phyloP scores from a whole-genome alignment of 352 stramenopile genomes.

The Thraustochytrium sp. region DNA sequence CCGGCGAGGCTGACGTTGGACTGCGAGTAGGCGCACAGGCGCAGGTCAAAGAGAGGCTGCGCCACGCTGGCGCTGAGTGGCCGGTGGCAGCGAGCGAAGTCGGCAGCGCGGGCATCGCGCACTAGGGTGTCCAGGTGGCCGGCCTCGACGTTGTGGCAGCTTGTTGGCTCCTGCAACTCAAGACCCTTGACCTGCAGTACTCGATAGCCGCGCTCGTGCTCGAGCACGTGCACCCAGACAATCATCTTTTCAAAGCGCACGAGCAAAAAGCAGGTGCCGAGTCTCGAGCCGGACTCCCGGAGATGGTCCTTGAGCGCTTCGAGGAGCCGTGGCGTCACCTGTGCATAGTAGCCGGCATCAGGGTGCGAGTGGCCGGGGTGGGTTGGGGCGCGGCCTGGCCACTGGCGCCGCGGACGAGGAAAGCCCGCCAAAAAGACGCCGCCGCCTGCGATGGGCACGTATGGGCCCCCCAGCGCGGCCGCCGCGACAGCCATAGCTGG shows the following conservation, averaged over 20 bases:
- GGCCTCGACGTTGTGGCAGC: slow-evolving; percentile 30
- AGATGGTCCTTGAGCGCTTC: not conserved
- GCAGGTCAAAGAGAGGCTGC: not conserved
- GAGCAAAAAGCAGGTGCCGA: not conserved
- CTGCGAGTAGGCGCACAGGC: not conserved
- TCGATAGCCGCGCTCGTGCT: not conserved
- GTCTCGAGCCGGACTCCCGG: not conserved
- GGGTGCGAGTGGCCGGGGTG: not conserved
- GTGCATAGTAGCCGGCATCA: slow-evolving; percentile 5
- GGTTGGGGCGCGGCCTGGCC: not conserved
- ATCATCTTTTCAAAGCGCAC: slow-evolving; percentile 42
- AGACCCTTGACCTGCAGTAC: not conserved
- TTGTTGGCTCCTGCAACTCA: slow-evolving; percentile 34
- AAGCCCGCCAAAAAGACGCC: not conserved
- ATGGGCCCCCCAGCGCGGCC: not conserved
- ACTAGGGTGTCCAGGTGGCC: not conserved
- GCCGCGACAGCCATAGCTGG: not conserved
- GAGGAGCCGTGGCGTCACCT: not conserved
- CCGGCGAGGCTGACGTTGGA: not conserved
- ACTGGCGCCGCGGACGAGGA: not conserved
- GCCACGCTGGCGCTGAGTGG: not conserved
- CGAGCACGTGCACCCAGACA: not conserved
- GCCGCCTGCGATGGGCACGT: not conserved
- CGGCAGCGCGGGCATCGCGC: not conserved
- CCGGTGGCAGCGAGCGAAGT: not conserved